Percentiles rank a stretch among this genome's conserved stretches.
phyloP scores from a whole-genome alignment of 306 rosid genomes.

The Malus orientalis region DNA sequence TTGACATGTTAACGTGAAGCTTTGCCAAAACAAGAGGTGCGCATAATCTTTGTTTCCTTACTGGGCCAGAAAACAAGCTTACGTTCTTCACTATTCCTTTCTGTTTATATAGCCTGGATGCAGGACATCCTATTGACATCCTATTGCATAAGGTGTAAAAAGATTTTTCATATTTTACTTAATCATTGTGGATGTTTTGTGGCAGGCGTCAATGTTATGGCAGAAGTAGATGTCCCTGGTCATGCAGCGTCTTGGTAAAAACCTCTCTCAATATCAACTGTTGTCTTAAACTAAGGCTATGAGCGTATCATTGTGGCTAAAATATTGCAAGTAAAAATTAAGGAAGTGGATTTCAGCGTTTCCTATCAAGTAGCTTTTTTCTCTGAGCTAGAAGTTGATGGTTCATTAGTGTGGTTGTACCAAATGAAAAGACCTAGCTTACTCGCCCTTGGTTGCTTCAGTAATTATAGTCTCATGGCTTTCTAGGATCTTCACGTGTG shows the following conservation, averaged over 20 bases:
- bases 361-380: neutral
- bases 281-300: neutral
- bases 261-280: conserved; percentile 11
- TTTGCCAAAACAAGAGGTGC: conserved; percentile 86
- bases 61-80: neutral
- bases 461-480: neutral
- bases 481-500: neutral
- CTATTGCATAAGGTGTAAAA: conserved; percentile 1
- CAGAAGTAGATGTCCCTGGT: conserved; percentile 94
- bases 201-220: conserved; percentile 87
- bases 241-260: conserved; percentile 89
- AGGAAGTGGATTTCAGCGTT: neutral
- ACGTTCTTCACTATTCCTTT: neutral
- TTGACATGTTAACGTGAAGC: conserved; percentile 39
- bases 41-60: conserved; percentile 25
- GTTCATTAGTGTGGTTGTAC: no score
- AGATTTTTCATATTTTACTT: conserved; percentile 1
- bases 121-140: conserved; percentile 9
- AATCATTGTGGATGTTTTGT: conserved; percentile 22
- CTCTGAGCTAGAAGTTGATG: neutral
- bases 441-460: neutral
- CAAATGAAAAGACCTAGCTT: neutral
- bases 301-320: neutral
- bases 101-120: neutral
- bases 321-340: neutral